phyloP scores from a whole-genome alignment of 1,139 yeast species.

The Zygosaccharomyces sapae region DNA sequence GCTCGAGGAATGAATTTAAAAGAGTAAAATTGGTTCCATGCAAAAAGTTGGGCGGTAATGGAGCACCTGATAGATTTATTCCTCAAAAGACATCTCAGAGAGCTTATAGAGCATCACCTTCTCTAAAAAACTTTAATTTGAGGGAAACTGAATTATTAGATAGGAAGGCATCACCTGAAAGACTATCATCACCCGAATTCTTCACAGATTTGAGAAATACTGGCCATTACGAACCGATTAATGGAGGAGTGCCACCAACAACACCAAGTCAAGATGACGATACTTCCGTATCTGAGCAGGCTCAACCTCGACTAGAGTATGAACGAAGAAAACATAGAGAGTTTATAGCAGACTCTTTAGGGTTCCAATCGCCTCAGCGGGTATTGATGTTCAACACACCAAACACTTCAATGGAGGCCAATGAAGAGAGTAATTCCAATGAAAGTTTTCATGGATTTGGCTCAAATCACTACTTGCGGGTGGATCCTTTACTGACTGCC shows the following conservation, averaged over 20 bases:
- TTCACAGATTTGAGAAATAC: slow-evolving; percentile 28
- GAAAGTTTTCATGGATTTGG: neutral
- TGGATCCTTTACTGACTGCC: slow-evolving; percentile 24
- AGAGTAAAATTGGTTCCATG: slow-evolving; percentile 1
- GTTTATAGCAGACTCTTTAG: slow-evolving; percentile 49
- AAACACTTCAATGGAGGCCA: slow-evolving; percentile 3
- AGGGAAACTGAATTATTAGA: slow-evolving; percentile 17
- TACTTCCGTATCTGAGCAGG: slow-evolving; percentile 15
- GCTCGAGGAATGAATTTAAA: slow-evolving; percentile 2
- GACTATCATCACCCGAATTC: slow-evolving; percentile 33
- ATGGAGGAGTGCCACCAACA: slow-evolving; percentile 19
- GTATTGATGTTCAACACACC: slow-evolving; percentile 17
- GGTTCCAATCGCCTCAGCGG: slow-evolving; percentile 35
- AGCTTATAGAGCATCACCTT: slow-evolving; percentile 28
- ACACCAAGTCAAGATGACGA: slow-evolving; percentile 16
- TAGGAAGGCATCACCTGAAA: slow-evolving; percentile 27
- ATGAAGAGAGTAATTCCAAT: neutral
- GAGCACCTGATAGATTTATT: slow-evolving; percentile 34
- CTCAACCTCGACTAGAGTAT: slow-evolving; percentile 4
- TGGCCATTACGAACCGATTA: slow-evolving; percentile 25
- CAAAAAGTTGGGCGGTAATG: slow-evolving; percentile 15
- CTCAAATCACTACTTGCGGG: slow-evolving; percentile 14
- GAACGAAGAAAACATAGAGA: slow-evolving; percentile 32
- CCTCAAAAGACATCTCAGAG: slow-evolving; percentile 34
- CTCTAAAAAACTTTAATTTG: slow-evolving; percentile 17